A percentile compares a stretch with the other conserved stretches of the same genome.
These are phyloP conservation scores for Aspergillus fumigatus DNA, from an alignment of 2,329 filamentous ascomycete species.

Conservation along the genomic window DNA sequence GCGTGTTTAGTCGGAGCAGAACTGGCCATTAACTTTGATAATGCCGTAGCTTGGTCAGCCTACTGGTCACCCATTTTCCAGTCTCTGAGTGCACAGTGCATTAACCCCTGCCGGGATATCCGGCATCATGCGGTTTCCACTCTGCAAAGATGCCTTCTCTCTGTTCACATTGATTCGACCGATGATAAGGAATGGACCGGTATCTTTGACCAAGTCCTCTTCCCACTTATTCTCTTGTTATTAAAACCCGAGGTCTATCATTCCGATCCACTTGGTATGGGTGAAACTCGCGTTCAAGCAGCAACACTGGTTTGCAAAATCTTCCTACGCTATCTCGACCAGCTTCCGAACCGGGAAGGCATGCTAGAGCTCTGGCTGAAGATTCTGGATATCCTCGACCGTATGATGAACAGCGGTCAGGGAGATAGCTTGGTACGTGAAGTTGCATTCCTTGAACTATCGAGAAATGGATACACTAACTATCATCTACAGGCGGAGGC, in stretches of 20 bases:
- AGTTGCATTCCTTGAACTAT: not conserved
- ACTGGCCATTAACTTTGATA: slow-evolving; percentile 7
- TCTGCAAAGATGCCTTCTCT: slow-evolving; percentile 79
- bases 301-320: slow-evolving; percentile 91
- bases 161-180: slow-evolving; percentile 74
- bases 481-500: slow-evolving; percentile 69
- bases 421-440: slow-evolving; percentile 70
- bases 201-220: slow-evolving; percentile 90
- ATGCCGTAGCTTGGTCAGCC: slow-evolving; percentile 74
- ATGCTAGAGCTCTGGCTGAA: slow-evolving; percentile 89
- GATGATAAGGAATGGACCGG: slow-evolving; percentile 90
- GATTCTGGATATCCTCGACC: slow-evolving; percentile 91
- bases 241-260: slow-evolving; percentile 94
- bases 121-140: slow-evolving; percentile 82
- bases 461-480: slow-evolving; percentile 9
- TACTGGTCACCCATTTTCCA: slow-evolving; percentile 97
- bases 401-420: slow-evolving; percentile 92
- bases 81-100: slow-evolving; percentile 81
- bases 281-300: slow-evolving; percentile 86
- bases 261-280: slow-evolving; percentile 87
- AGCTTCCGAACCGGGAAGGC: slow-evolving; percentile 78
- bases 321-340: slow-evolving; percentile 86
- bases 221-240: slow-evolving; percentile 80
- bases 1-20: not conserved
- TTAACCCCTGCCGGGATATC: slow-evolving; percentile 90